Evolutionary conservation across 805 yeast genomes (phyloP).

Genomic region (Saccharomyces mikatae): DNA sequence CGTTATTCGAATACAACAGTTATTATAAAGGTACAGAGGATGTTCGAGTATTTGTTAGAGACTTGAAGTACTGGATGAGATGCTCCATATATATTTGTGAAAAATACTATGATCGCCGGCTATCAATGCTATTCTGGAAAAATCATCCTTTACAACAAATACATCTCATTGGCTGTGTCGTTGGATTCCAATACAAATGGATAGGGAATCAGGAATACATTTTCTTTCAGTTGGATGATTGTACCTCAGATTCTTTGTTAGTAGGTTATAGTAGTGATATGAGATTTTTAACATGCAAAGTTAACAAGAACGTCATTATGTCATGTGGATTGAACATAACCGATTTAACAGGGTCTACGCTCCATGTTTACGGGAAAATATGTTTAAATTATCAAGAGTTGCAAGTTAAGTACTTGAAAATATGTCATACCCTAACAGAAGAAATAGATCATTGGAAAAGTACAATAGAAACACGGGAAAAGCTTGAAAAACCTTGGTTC

Average conservation of each 20-base stretch:
- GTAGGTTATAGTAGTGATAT: slow-evolving; percentile 2
- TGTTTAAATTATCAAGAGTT: slow-evolving; percentile 25
- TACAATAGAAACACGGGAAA: slow-evolving; percentile 19
- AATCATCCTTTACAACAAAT: slow-evolving; percentile 39
- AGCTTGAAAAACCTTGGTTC: slow-evolving; percentile 31
- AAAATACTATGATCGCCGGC: slow-evolving; percentile 5
- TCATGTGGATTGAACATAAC: slow-evolving; percentile 16
- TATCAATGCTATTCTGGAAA: slow-evolving; percentile 23
- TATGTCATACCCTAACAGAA: slow-evolving; percentile 16
- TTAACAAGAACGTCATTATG: slow-evolving; percentile 13
- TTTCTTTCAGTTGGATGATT: slow-evolving; percentile 21
- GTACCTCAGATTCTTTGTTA: slow-evolving; percentile 11
- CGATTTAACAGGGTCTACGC: slow-evolving; percentile 19
- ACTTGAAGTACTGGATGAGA: slow-evolving; percentile 5
- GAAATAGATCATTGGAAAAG: slow-evolving; percentile 35
- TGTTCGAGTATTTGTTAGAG: slow-evolving; percentile 6
- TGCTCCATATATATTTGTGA: slow-evolving; percentile 4
- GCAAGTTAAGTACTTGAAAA: slow-evolving; percentile 22
- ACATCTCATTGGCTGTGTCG: slow-evolving; percentile 32
- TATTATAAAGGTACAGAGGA: slow-evolving; percentile 1
- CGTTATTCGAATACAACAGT: slow-evolving; percentile 3
- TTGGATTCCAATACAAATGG: slow-evolving; percentile 19
- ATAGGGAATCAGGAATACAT: slow-evolving; percentile 13
- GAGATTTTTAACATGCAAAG: slow-evolving; percentile 23
- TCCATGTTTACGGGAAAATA: slow-evolving; percentile 25